Evolutionary conservation across 2,329 filamentous ascomycete species (phyloP).

Genomic region (Diplocarpon mali): DNA sequence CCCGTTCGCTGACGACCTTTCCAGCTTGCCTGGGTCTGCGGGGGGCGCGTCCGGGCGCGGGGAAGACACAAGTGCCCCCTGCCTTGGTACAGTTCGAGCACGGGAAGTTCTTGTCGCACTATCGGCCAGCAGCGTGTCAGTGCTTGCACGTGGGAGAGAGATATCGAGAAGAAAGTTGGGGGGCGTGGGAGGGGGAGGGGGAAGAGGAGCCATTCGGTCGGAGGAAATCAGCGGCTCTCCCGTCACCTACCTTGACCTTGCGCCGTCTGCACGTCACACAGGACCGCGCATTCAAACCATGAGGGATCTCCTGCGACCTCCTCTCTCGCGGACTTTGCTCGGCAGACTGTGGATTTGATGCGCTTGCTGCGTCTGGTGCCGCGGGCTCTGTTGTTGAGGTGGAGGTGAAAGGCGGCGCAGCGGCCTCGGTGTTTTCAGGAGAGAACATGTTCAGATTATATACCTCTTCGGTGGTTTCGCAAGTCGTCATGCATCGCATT

Average conservation of each 20-base stretch:
- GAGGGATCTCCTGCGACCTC: conserved; percentile 9
- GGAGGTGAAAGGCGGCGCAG: too few species aligned
- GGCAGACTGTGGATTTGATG: background rate
- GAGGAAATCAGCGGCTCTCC: too few species aligned
- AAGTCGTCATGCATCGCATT: too few species aligned
- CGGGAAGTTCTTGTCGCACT: conserved; percentile 61
- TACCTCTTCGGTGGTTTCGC: too few species aligned
- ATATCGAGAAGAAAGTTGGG: too few species aligned
- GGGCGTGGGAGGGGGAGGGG: too few species aligned
- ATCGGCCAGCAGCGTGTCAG: too few species aligned
- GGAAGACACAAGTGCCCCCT: conserved; percentile 62
- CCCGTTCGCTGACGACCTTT: conserved; percentile 45
- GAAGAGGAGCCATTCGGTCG: too few species aligned
- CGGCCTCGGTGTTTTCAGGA: too few species aligned
- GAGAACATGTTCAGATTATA: too few species aligned
- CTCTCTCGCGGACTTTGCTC: conserved; percentile 7
- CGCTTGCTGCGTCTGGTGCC: background rate
- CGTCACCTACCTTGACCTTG: conserved; percentile 44
- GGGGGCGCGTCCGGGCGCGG: conserved; percentile 51
- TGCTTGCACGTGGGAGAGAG: too few species aligned
- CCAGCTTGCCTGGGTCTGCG: conserved; percentile 52
- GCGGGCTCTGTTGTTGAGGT: background rate
- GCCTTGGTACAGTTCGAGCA: conserved; percentile 66
- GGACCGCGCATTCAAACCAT: conserved; percentile 23
- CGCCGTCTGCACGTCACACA: conserved; percentile 44